Base-by-base conservation (phyloP, 2,329 filamentous ascomycete genomes). In the Pestalotiopsis sp. region DNA sequence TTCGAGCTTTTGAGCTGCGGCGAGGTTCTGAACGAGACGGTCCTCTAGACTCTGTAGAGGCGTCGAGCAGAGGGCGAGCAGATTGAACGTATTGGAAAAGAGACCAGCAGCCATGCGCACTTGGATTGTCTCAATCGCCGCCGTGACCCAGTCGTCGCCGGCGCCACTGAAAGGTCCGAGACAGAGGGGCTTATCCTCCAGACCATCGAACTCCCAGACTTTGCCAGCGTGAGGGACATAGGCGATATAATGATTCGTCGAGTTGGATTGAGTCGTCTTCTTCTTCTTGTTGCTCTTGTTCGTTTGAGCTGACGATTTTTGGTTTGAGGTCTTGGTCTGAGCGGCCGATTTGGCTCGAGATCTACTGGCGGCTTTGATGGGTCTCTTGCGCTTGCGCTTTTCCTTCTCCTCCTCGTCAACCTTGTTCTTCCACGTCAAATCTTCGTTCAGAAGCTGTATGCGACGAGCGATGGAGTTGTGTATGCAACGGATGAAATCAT, bases 381-480 rank as follows among this genome's bases (percentile, higher is more conserved):
- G 1, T 57, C 52, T 60, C 68, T 39, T 60, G 31, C 17, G 57
- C 67, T 64, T 72, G 36, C 67, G 68, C 68, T 71, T 77, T 72
- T 72, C 79, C 67, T 77, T 82, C 13, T 79, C 75, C 0, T 78
- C 81, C 2, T 79, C 77, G 55, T 81, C 79, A 31, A 84, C 85
- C 68, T 90, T 86, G 68, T 89, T 89, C 63, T 88, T 81, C 2
- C 93, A 82, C 41, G 85, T 84, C 11, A 95, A 81, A 73, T 97
- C 92, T 31, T 89, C 88, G 69, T 90, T 89, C 11, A 95, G 83
- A 68, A 94, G 89, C 75, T 97, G 94, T 78, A 92, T 90, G 68
- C 92, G 91, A 36, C 90, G 85, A 20, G 93, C 92, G 75, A 97
- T 97, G 0, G 93, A 94, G 77, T 98, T 98, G 79, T 98, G 96